Evolutionary conservation across 1,284 basidiomycete genomes (phyloP), one percentile per base, ranked within the genome.

Genomic region (Ustilago esculenta): DNA sequence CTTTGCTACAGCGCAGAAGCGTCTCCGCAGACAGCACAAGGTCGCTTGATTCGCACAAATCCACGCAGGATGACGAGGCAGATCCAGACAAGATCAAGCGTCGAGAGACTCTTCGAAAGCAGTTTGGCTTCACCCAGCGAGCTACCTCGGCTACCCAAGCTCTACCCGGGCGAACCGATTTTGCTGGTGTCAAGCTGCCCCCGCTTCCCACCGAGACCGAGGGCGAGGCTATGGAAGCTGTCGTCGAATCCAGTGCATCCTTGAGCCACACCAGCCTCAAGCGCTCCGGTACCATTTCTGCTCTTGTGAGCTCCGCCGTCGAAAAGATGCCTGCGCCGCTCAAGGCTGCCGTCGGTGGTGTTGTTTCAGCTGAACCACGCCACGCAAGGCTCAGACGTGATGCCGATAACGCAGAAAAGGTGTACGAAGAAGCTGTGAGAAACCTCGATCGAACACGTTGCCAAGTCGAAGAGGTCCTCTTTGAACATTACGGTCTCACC

Each of bases 41-140:
- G 42, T 46, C 58, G 1, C 7, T 36, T 17, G 48, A 36, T n/a
- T 40, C 37, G 10, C 25, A 34, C 30, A 43, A 30, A 15, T 32
- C 32, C 14, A 40, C 49, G n/a, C 30, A 42, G 23, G 50, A 59
- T 1, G 54, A 53, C 6, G 35, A 49, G 27, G 27, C 56, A 12
- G 75, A 79, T 39, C 57, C 72, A 1, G 73, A 73, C 23, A 60
- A 53, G 27, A 58, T 80, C 43, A 70, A 80, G 59, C 71, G 79
- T 21, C 58, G 79, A 17, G 76, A 79, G 51, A 80, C 76, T 18
- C 49, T 81, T 17, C 76, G 79, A 29, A 72, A 80, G 49, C 78
- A 81, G 46, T 81, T 81, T 39, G 79, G 79, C 32, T 81, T 80
- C 57, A 54, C 65, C 24, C 53, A 64, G 24, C 57, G 73, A 12